Evolutionary conservation across 2,329 filamentous ascomycete genomes (phyloP), one percentile per base, ranked within the genome.

Genomic region (Fusarium algeriense): DNA sequence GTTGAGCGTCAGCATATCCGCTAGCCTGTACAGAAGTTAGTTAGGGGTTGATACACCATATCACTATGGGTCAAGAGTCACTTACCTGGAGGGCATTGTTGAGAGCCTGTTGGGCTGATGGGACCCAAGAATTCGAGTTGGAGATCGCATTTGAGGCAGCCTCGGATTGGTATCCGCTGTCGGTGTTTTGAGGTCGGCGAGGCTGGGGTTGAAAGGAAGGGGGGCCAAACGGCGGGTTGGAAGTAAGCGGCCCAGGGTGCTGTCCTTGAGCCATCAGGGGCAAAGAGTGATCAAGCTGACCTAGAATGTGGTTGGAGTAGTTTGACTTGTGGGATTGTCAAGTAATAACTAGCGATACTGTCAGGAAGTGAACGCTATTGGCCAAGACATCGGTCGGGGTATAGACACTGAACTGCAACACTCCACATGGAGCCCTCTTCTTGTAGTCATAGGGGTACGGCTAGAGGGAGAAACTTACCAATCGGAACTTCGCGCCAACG

Each of bases 61-160:
- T 14, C 15, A 34, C 13, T 30, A 5, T 17, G 19, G n/a, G 17
- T 14, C 30, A 34, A 23, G 15, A 17, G 28, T n/a, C 4, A 44
- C 64, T 55, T 60, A 68, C 73, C 48, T 67, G 70, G 14, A 77
- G 61, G n/a, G 68, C 73, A 48, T 75, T 73, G 35, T 55, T 56
- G 23, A 75, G 56, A 12, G 61, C 73, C 41, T 76, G 70, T 5
- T 75, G 73, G 64, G 75, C 75, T 32, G 75, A 74, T 5, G 73
- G 66, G 37, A 77, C 52, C 75, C 75, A 77, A 34, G 69, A 74
- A 23, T 66, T 46, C 10, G 59, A 46, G 32, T 54, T 68, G 6
- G 48, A 41, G 28, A 64, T 66, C 19, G 54, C 28, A n/a, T 57
- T 40, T 14, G 53, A 55, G 52, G 34, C 34, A 38, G 46, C 38